phyloP scores from a whole-genome alignment of 2,329 filamentous ascomycete species.

The Fusarium sp. region DNA sequence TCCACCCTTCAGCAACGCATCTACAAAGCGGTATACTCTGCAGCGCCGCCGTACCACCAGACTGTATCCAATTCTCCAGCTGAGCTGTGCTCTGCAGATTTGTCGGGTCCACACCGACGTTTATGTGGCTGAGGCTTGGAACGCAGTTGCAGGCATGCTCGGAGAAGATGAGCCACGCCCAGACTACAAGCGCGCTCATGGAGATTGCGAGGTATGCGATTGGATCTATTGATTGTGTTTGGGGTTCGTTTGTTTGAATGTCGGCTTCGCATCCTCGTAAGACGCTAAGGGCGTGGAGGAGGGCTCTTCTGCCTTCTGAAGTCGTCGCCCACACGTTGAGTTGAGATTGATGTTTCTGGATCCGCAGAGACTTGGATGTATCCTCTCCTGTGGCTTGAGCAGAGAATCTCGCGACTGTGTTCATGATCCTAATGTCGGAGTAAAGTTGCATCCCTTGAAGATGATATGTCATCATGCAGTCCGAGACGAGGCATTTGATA shows the following conservation, averaged over 20 bases:
- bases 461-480: constrained; percentile 50
- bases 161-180: constrained; percentile 49
- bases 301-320: constrained; percentile 43
- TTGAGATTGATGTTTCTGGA: constrained; percentile 33
- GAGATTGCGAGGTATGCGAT: constrained; percentile 48
- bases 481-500: constrained; percentile 46
- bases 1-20: constrained; percentile 43
- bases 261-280: constrained; percentile 43
- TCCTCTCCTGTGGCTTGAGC: constrained; percentile 10
- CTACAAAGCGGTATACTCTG: constrained; percentile 46
- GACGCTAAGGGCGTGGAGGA: constrained; percentile 48
- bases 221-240: constrained; percentile 43
- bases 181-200: constrained; percentile 47
- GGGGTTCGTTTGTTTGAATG: constrained; percentile 24
- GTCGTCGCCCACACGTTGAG: constrained; percentile 46
- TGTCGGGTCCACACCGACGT: constrained; percentile 32
- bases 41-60: constrained; percentile 38
- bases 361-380: constrained; percentile 26
- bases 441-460: constrained; percentile 50
- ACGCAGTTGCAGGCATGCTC: constrained; percentile 43
- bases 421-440: constrained; percentile 47
- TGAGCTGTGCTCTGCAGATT: constrained; percentile 39
- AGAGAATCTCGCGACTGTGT: constrained; percentile 37
- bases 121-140: constrained; percentile 36
- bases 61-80: constrained; percentile 44